Base-by-base conservation (phyloP, 305 asterid genomes). In the Solanum chacoense region DNA sequence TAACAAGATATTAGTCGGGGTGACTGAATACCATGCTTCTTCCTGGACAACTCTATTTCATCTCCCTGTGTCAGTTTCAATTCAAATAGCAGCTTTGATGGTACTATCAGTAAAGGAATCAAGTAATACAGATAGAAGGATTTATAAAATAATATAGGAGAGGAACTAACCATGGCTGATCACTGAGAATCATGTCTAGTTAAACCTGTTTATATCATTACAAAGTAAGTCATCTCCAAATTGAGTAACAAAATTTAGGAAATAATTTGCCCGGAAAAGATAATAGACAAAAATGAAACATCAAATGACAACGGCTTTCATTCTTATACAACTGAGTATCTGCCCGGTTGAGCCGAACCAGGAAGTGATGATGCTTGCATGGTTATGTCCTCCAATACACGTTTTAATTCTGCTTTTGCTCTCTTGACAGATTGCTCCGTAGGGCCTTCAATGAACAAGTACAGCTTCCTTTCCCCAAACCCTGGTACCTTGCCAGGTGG, bases 401-500 rank as follows among this genome's bases (percentile, higher is more conserved):
- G 95, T 94, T 97, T 97, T 83, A 97, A 95, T 88, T 95, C 98
- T 67, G 94, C 95, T 92, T 95, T 97, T 26, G 99, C 99, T 90
- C 95, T 93, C 94, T 95, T 97, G 83, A 97, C 99, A 36, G 98
- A 96, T 90, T 93, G 98, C 92, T 97, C 98, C 2, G 97, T 94
- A 7, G 98, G 97, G 11, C 98, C 99, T 91, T 97, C 99, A 50
- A 96, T 97, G 94, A 95, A 97, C 94, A 97, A 92, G 89, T 96
- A 97, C 77, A 97, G 95, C 93, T 96, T 97, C 85, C 98, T 91
- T 34, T 97, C 99, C 91, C 96, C 98, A 1, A 96, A 93, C 50
- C 96, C 96, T 7, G 94, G 90, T 87, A 87, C 74, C 94, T 73
- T 95, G 24, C 99, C 99, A 0, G 95, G 96, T 16, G 98, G 97